phyloP scores from a whole-genome alignment of 352 stramenopile species.

The Blastocystis sp. region DNA sequence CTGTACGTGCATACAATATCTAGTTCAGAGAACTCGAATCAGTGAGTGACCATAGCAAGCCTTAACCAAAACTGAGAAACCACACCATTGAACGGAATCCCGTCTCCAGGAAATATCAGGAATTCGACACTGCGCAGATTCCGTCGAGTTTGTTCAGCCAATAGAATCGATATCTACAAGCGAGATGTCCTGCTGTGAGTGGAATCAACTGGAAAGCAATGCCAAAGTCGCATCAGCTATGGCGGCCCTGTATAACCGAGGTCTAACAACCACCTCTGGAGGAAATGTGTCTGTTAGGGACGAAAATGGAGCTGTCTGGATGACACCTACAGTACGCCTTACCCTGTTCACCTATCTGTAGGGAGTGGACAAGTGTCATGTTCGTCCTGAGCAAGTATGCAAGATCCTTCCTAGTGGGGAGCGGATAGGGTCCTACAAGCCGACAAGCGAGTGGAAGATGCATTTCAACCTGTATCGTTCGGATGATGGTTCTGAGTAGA shows the following conservation, averaged over 20 bases:
- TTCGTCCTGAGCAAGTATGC: slow-evolving; percentile 1
- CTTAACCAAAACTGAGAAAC: slow-evolving; percentile 54
- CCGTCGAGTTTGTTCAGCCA: not conserved
- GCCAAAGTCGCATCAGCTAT: slow-evolving; percentile 8
- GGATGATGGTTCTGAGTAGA: not conserved
- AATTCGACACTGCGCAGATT: not conserved
- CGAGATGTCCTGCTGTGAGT: not conserved
- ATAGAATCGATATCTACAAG: not conserved
- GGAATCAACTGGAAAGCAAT: not conserved
- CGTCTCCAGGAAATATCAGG: not conserved
- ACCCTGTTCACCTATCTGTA: not conserved
- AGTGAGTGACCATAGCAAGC: slow-evolving; percentile 56
- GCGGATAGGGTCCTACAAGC: slow-evolving; percentile 11
- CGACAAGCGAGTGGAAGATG: slow-evolving; percentile 55
- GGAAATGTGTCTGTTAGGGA: slow-evolving; percentile 39
- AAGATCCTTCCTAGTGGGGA: not conserved
- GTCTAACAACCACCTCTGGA: slow-evolving; percentile 45
- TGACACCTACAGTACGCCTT: not conserved
- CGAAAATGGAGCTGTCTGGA: not conserved
- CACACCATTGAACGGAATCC: not conserved
- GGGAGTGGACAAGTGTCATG: slow-evolving; percentile 37
- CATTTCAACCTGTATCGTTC: slow-evolving; percentile 29
- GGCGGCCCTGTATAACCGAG: not conserved
- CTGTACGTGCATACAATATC: not conserved
- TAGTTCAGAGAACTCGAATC: not conserved